Evolutionary conservation across 106 monocot species (phyloP), one percentile per base, ranked within the genome.

Genomic region (Cymbidium sinense): DNA sequence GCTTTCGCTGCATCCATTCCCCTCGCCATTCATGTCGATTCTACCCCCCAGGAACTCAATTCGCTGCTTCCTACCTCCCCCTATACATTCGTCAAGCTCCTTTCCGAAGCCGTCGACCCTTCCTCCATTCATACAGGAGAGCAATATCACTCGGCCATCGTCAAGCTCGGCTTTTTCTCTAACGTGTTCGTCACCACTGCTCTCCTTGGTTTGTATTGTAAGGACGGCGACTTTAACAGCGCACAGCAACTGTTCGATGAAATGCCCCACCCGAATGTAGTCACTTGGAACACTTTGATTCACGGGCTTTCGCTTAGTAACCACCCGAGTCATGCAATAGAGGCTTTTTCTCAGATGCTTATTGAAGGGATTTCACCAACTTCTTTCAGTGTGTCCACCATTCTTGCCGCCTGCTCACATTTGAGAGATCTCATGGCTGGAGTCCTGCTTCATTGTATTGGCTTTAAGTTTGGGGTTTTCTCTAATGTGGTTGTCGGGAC

Each of bases 401-500:
- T 79, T 50, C 50, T 86, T 11, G 82, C 79, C n/a, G 85, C 85
- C 1, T 74, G 81, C 19, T 43, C 82, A 15, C 44, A 21, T 21
- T 20, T 80, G 19, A 70, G 34, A 58, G 77, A 64, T 58, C 25
- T 39, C 9, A 11, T 13, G 3, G 65, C 50, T 15, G 88, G 83
- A 13, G 35, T 33, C 20, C 52, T 79, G 73, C 52, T 89, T 30
- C 87, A 89, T 67, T 81, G 79, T 21, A 28, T 87, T 33, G 82
- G 83, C 8, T 35, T 83, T 2, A 85, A 81, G 34, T 50, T 9
- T 31, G 86, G 92, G 25, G 79, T 87, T 43, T 82, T 77, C 37
- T 44, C 12, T n/a, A 78, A 82, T 62, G 77, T 87, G 4, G 81
- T 89, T 2, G 83, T 87, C 29, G 84, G 83, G 15, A 86, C 86